These are phyloP conservation scores for Kodamaea sagamina DNA, from an alignment of 805 yeast species.

Conservation along the genomic window DNA sequence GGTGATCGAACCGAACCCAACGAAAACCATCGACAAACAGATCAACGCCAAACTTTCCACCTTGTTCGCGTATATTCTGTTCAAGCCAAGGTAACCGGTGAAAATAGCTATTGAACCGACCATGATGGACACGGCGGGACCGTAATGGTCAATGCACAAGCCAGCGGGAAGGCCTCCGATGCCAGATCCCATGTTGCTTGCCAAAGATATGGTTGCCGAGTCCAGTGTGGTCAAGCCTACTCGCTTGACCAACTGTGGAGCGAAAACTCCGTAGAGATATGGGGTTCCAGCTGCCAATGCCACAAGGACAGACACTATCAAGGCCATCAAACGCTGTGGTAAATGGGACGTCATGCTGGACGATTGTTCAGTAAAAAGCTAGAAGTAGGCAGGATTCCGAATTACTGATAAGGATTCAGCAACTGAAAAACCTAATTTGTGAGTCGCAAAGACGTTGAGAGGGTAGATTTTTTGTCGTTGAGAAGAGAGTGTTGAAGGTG, in stretches of 20 bases:
- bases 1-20: conserved; percentile 70
- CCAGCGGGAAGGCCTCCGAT: conserved; percentile 76
- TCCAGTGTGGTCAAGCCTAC: conserved; percentile 60
- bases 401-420: conserved; percentile 1
- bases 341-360: conserved; percentile 16
- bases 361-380: background rate
- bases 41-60: conserved; percentile 43
- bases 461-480: too few relatives aligned
- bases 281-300: conserved; percentile 76
- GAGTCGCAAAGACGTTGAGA: too few relatives aligned
- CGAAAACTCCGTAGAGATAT: conserved; percentile 71
- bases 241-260: conserved; percentile 64
- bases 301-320: conserved; percentile 43
- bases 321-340: conserved; percentile 25
- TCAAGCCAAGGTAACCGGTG: conserved; percentile 54
- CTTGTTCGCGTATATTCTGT: conserved; percentile 45
- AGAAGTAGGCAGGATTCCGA: background rate
- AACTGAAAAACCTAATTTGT: conserved; percentile 1
- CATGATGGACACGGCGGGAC: conserved; percentile 54
- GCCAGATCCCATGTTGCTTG: conserved; percentile 64
- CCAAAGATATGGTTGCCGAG: conserved; percentile 64
- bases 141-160: conserved; percentile 58
- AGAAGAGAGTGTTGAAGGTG: too few relatives aligned
- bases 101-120: conserved; percentile 59
- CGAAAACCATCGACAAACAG: conserved; percentile 49